These are phyloP conservation scores for Aphanoascus verrucosus DNA, from an alignment of 2,329 filamentous ascomycete genomes.

Conservation along the genomic window DNA sequence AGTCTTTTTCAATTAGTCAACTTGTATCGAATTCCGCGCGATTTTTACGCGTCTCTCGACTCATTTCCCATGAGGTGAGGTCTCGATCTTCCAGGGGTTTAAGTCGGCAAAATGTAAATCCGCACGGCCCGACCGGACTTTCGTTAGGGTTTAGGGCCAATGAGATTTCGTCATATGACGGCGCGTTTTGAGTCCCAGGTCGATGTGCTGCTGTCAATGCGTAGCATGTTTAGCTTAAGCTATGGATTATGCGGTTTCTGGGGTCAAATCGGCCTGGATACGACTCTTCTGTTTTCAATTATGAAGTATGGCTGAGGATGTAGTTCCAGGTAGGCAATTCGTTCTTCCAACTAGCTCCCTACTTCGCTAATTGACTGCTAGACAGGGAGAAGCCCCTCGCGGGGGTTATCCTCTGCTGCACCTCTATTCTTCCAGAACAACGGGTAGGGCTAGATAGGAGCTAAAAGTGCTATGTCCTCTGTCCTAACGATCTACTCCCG, in stretches of 20 bases:
- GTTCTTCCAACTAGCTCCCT: not conserved
- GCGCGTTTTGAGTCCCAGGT: not conserved
- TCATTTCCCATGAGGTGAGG: too few species aligned
- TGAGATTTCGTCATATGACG: constrained; percentile 7
- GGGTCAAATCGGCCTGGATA: not conserved
- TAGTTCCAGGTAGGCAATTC: constrained; percentile 25
- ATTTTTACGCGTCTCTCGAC: not conserved
- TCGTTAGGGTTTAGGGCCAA: not conserved
- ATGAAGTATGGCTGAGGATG: constrained; percentile 35
- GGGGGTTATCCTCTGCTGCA: constrained; percentile 75
- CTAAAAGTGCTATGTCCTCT: not conserved
- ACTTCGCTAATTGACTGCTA: constrained; percentile 20
- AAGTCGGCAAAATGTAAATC: not conserved
- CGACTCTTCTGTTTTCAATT: constrained; percentile 16
- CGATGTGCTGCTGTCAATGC: too few species aligned
- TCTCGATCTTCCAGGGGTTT: too few species aligned
- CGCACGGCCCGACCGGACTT: not conserved
- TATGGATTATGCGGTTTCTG: not conserved
- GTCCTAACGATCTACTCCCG: not conserved
- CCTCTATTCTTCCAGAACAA: constrained; percentile 67
- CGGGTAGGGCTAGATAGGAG: constrained; percentile 45
- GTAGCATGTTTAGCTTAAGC: not conserved
- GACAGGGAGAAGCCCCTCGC: constrained; percentile 55
- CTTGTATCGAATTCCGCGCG: too few species aligned
- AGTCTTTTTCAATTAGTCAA: not conserved